These are phyloP conservation scores for Ophiosphaerella narmari DNA, from an alignment of 2,329 filamentous ascomycete genomes.

Conservation along the genomic window DNA sequence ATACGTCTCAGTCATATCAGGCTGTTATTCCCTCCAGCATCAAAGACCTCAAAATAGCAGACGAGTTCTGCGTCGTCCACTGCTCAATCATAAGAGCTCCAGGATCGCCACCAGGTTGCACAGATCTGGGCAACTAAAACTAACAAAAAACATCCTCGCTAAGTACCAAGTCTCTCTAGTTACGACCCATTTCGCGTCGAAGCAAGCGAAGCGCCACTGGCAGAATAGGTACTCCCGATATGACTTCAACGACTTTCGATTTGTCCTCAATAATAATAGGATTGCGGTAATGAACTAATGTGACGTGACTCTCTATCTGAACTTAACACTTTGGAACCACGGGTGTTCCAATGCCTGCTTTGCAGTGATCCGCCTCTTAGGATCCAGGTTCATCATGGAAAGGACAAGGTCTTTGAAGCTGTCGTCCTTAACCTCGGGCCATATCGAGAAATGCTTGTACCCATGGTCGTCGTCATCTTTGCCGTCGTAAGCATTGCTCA, in stretches of 20 bases:
- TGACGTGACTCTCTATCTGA: background rate
- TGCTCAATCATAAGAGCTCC: no score
- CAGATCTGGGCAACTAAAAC: no score
- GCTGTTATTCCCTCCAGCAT: no score
- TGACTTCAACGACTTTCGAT: background rate
- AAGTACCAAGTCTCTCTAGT: no score
- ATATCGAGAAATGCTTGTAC: constrained; percentile 38
- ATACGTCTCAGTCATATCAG: no score
- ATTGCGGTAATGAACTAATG: background rate
- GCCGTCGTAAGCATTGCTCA: constrained; percentile 39
- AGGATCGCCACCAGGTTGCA: no score
- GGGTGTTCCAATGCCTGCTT: constrained; percentile 42
- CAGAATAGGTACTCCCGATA: background rate
- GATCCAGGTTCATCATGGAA: constrained; percentile 49
- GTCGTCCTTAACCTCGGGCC: constrained; percentile 40
- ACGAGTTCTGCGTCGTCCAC: no score
- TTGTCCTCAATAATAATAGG: background rate
- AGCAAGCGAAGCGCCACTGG: no score
- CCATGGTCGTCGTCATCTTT: constrained; percentile 29
- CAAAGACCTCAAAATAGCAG: no score
- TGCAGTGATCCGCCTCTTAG: constrained; percentile 46
- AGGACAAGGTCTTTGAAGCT: constrained; percentile 48
- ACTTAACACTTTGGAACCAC: constrained; percentile 16
- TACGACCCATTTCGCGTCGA: no score
- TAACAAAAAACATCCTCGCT: no score